These are phyloP conservation scores for Fusarium sp. DNA, from an alignment of 2,329 filamentous ascomycete species.

Conservation along the genomic window DNA sequence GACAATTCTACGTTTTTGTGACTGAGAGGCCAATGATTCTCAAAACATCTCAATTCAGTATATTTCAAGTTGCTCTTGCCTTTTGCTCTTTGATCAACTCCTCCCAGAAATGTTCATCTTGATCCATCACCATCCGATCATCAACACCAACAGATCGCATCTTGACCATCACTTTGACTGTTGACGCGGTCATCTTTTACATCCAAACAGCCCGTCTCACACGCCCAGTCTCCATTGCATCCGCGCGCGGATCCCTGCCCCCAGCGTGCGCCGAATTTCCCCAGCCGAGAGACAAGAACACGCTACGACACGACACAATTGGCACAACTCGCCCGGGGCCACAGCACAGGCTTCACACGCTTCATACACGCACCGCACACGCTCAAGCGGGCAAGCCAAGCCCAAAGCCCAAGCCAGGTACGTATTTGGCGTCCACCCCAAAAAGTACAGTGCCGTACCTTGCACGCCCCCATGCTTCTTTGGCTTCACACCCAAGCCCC, in stretches of 20 bases:
- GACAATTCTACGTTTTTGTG: neutral
- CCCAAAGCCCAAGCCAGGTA: constrained; percentile 20
- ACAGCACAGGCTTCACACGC: constrained; percentile 37
- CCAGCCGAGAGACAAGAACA: constrained; percentile 45
- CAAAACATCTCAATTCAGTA: neutral
- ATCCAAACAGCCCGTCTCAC: constrained; percentile 22
- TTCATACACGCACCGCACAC: constrained; percentile 2
- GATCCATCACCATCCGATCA: neutral
- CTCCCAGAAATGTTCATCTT: neutral
- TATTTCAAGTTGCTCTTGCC: neutral
- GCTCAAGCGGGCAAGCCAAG: neutral
- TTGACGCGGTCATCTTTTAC: constrained; percentile 25
- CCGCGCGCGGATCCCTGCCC: constrained; percentile 44
- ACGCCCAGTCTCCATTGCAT: constrained; percentile 31
- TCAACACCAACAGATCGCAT: constrained; percentile 12
- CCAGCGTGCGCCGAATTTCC: constrained; percentile 40
- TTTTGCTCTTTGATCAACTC: neutral
- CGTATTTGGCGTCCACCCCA: constrained; percentile 21
- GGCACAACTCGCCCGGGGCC: constrained; percentile 38
- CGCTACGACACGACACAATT: constrained; percentile 47
- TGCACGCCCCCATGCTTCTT: constrained; percentile 41
- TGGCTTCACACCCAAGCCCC: constrained; percentile 35
- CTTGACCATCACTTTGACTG: constrained; percentile 1
- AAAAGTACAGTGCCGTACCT: constrained; percentile 19
- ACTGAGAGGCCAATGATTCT: neutral